Conservation (phyloP, 2,329 filamentous ascomycete species). For the Curvularia eragrostidis region DNA sequence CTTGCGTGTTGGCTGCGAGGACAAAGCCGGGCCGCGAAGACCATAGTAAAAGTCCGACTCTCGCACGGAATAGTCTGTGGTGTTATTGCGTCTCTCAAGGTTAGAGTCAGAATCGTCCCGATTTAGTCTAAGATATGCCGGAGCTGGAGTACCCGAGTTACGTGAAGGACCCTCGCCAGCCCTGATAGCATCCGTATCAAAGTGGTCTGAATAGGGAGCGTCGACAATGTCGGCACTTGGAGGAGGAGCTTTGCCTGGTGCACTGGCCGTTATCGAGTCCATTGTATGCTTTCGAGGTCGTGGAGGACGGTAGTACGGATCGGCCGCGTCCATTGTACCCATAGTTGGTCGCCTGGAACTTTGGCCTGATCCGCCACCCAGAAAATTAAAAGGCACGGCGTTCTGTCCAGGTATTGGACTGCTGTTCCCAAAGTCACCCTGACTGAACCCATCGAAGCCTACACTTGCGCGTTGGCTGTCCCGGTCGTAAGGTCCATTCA, state of each 20-base stretch:
- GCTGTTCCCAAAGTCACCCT: conserved; percentile 65
- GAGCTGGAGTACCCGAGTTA: conserved; percentile 40
- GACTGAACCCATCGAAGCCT: conserved; percentile 61
- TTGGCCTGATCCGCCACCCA: conserved; percentile 56
- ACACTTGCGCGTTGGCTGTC: conserved; percentile 57
- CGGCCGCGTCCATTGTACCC: conserved; percentile 54
- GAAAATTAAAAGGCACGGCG: conserved; percentile 73
- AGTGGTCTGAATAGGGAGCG: conserved; percentile 54
- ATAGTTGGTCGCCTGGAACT: conserved; percentile 52
- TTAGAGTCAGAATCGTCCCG: conserved; percentile 62
- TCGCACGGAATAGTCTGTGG: conserved; percentile 85
- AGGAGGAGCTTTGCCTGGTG: conserved; percentile 54
- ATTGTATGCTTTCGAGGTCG: conserved; percentile 69
- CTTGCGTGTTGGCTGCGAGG: conserved; percentile 79
- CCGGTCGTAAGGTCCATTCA: conserved; percentile 57
- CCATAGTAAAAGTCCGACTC: conserved; percentile 98
- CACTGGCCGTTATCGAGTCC: conserved; percentile 55
- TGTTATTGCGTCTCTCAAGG: conserved; percentile 61
- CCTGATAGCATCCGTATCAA: conserved; percentile 41
- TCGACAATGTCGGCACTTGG: conserved; percentile 57
- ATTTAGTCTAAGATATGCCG: conserved; percentile 61
- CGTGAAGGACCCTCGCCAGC: conserved; percentile 46
- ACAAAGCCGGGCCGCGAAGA: conserved; percentile 84
- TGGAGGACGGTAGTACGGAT: conserved; percentile 90
- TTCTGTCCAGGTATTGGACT: conserved; percentile 74